Conservation (phyloP, 2,329 filamentous ascomycete genomes). For the Tolypocladium tropicale region DNA sequence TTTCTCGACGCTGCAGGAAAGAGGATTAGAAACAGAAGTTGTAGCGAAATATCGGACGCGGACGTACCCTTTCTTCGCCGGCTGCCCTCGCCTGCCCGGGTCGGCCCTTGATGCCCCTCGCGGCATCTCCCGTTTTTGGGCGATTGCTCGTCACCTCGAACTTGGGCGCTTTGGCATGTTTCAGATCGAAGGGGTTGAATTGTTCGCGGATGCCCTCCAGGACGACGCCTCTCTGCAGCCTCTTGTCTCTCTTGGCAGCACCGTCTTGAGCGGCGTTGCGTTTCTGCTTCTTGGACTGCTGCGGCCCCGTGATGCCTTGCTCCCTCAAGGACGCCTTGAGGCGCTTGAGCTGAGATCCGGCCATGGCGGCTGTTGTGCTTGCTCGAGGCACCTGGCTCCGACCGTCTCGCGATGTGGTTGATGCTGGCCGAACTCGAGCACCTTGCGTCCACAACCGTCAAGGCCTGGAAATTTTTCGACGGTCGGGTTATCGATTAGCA, state of each 20-base stretch:
- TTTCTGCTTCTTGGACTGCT: conserved; percentile 92
- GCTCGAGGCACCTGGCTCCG: background rate
- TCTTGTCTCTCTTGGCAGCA: conserved; percentile 57
- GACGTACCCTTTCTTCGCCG: conserved; percentile 69
- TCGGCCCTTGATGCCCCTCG: conserved; percentile 55
- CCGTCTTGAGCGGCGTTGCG: conserved; percentile 60
- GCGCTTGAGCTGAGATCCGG: conserved; percentile 92
- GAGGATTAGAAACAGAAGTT: conserved; percentile 4
- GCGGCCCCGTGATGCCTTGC: conserved; percentile 80
- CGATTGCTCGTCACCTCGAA: conserved; percentile 71
- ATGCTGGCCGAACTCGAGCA: background rate
- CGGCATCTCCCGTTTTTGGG: conserved; percentile 37
- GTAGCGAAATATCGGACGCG: background rate
- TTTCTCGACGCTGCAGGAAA: conserved; percentile 56
- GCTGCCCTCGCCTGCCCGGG: conserved; percentile 78
- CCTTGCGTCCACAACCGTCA: background rate
- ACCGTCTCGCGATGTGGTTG: background rate
- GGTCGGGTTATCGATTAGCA: conserved; percentile 7
- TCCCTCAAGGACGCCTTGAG: conserved; percentile 85
- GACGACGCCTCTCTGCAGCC: conserved; percentile 65
- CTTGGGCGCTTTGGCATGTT: conserved; percentile 69
- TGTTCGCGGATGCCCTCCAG: conserved; percentile 83
- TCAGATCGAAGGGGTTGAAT: conserved; percentile 97
- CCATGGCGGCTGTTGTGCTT: conserved; percentile 48
- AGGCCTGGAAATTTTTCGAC: conserved; percentile 6